A percentile compares a stretch with the other conserved stretches of the same genome.
phyloP scores from a whole-genome alignment of 345 rosid genomes.

The Syzygium aqueum region DNA sequence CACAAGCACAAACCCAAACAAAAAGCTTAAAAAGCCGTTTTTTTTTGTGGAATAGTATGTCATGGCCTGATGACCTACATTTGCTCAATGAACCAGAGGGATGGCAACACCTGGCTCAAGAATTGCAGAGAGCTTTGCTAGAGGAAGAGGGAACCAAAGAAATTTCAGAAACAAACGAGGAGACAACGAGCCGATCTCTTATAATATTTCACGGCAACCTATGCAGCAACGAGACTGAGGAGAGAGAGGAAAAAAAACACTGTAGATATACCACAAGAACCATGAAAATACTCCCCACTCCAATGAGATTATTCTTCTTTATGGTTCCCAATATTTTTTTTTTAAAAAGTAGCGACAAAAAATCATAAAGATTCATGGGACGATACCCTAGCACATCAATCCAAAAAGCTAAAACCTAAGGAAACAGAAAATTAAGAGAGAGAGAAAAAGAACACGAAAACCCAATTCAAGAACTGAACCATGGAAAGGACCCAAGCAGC shows the following conservation, averaged over 20 bases:
- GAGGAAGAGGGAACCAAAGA: constrained; percentile 63
- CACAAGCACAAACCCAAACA: background rate
- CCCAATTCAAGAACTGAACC: background rate
- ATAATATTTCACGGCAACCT: constrained; percentile 30
- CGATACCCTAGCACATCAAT: constrained; percentile 11
- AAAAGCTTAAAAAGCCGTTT: background rate
- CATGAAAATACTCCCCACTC: background rate
- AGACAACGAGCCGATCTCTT: constrained; percentile 57
- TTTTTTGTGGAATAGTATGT: background rate
- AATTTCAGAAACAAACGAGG: constrained; percentile 41
- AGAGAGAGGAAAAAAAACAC: background rate
- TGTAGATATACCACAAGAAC: background rate
- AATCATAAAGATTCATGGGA: background rate
- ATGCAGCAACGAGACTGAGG: background rate
- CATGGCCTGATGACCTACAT: background rate
- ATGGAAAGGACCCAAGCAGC: background rate
- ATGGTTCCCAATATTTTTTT: background rate
- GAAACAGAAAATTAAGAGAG: background rate
- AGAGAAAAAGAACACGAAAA: background rate
- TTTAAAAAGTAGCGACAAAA: background rate
- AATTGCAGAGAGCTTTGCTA: constrained; percentile 31
- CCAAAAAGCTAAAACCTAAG: constrained; percentile 9
- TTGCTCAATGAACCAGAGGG: background rate
- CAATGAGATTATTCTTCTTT: background rate
- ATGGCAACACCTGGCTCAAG: constrained; percentile 20